Evolutionary conservation across 1,284 basidiomycete genomes (phyloP).

Genomic region (Phylloporus sp.): DNA sequence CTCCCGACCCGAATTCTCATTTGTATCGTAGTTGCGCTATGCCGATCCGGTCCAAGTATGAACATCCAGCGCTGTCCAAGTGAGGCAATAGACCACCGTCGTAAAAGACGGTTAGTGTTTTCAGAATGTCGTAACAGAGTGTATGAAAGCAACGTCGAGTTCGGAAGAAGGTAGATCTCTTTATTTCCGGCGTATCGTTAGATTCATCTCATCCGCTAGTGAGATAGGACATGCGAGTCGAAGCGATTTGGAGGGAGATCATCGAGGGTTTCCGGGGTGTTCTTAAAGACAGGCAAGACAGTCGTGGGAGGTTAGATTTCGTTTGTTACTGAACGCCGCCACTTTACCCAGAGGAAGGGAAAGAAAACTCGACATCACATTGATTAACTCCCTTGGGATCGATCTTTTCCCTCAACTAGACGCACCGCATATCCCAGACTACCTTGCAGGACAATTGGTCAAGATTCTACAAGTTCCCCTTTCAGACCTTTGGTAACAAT

Average conservation of each 20-base stretch:
- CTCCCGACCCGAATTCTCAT: too few relatives aligned
- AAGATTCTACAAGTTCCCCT: conserved; percentile 59
- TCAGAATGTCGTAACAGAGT: too few relatives aligned
- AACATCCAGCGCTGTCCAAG: too few relatives aligned
- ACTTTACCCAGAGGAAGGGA: conserved; percentile 66
- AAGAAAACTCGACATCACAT: conserved; percentile 86
- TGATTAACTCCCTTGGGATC: conserved; percentile 80
- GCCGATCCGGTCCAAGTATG: too few relatives aligned
- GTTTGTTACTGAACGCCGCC: background rate
- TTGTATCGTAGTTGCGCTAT: too few relatives aligned
- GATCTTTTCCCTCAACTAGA: conserved; percentile 82
- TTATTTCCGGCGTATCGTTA: background rate
- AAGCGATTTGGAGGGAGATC: conserved; percentile 86
- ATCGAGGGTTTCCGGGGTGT: conserved; percentile 84
- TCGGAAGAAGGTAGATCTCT: conserved; percentile 44
- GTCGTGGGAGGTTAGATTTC: background rate
- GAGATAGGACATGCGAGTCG: conserved; percentile 59
- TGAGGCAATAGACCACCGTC: too few relatives aligned
- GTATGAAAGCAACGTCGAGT: too few relatives aligned
- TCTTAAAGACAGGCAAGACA: conserved; percentile 79
- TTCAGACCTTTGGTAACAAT: conserved; percentile 9
- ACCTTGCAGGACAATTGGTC: conserved; percentile 71
- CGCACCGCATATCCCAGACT: too few relatives aligned
- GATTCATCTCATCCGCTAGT: conserved; percentile 38
- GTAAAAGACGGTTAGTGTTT: too few relatives aligned